Percentiles rank a stretch among this genome's conserved stretches.
Evolutionary conservation across 176 grass and related monocot species (phyloP).

Genomic region (Musa schizocarpa): DNA sequence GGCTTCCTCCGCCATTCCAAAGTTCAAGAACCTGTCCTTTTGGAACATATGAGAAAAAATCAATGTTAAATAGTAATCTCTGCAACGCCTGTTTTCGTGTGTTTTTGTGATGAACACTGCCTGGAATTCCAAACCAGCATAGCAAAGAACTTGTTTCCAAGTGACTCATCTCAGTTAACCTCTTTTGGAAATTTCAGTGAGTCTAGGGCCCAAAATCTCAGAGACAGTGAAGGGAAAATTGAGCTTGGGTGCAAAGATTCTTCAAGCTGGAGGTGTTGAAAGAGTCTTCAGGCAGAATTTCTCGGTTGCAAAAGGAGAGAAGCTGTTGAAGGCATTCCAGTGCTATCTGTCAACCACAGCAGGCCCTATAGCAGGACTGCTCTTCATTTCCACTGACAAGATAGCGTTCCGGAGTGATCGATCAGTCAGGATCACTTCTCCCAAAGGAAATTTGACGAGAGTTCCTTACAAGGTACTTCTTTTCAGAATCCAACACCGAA

Average conservation of each 20-base stretch:
- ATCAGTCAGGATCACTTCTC: background rate
- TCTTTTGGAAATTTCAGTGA: background rate
- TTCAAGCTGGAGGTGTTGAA: slow-evolving; percentile 6
- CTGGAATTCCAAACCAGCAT: no score
- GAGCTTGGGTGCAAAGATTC: slow-evolving; percentile 9
- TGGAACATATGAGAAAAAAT: no score
- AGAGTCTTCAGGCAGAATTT: slow-evolving; percentile 9
- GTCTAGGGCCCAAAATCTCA: slow-evolving; percentile 1
- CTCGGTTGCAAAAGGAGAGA: slow-evolving; percentile 6
- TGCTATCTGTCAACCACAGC: slow-evolving; percentile 10
- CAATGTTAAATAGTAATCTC: no score
- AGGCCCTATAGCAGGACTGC: slow-evolving; percentile 2
- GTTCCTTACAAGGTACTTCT: slow-evolving; percentile 6
- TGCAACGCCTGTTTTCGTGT: no score
- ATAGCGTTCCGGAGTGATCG: background rate
- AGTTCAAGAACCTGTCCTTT: no score
- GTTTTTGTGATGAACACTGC: no score
- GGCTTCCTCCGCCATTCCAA: no score
- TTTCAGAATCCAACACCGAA: background rate
- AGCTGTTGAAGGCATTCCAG: slow-evolving; percentile 1
- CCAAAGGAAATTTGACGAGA: background rate
- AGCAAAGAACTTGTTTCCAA: no score
- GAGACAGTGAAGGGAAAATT: slow-evolving; percentile 12
- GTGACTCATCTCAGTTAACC: no score
- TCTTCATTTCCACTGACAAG: slow-evolving; percentile 2